phyloP scores from a whole-genome alignment of 208 protist species.

The Herpetomonas samuelpessoai region DNA sequence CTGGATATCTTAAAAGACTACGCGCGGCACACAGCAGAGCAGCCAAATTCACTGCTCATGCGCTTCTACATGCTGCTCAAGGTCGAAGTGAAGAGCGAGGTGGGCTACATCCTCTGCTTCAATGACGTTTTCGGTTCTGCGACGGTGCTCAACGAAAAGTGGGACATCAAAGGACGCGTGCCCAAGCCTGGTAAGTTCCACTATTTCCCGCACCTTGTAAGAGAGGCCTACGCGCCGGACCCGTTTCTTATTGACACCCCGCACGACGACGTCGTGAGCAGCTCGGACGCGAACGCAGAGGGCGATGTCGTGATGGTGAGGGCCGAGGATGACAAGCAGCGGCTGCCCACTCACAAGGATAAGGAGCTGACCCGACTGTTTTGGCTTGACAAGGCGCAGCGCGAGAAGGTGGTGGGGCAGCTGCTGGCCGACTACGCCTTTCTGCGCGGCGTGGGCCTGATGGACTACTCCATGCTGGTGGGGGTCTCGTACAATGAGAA shows the following conservation, averaged over 20 bases:
- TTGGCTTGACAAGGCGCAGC: slow-evolving; percentile 41
- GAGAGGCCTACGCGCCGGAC: slow-evolving; percentile 46
- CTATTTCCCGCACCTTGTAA: slow-evolving; percentile 55
- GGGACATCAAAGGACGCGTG: slow-evolving; percentile 86
- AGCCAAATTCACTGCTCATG: slow-evolving; percentile 67
- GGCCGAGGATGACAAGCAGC: slow-evolving; percentile 32
- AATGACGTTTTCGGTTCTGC: slow-evolving; percentile 70
- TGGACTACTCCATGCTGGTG: slow-evolving; percentile 90
- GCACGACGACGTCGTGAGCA: slow-evolving; percentile 11
- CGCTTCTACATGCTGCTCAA: slow-evolving; percentile 79
- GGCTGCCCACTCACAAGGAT: slow-evolving; percentile 63
- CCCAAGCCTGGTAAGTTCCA: slow-evolving; percentile 80
- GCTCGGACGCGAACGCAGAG: slow-evolving; percentile 4
- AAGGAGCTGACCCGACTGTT: slow-evolving; percentile 85
- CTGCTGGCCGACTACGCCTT: slow-evolving; percentile 69
- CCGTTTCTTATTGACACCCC: slow-evolving; percentile 41
- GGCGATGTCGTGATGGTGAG: slow-evolving; percentile 22
- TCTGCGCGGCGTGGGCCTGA: slow-evolving; percentile 40
- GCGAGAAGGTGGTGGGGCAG: slow-evolving; percentile 45
- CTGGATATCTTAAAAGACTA: slow-evolving; percentile 50
- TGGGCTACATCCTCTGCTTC: slow-evolving; percentile 79
- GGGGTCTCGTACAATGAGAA: slow-evolving; percentile 72
- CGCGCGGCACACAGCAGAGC: slow-evolving; percentile 36
- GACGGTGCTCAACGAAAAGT: slow-evolving; percentile 67
- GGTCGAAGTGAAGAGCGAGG: slow-evolving; percentile 31